These are phyloP conservation scores for Saraca asoca DNA, from an alignment of 331 rosid species.

Conservation along the genomic window DNA sequence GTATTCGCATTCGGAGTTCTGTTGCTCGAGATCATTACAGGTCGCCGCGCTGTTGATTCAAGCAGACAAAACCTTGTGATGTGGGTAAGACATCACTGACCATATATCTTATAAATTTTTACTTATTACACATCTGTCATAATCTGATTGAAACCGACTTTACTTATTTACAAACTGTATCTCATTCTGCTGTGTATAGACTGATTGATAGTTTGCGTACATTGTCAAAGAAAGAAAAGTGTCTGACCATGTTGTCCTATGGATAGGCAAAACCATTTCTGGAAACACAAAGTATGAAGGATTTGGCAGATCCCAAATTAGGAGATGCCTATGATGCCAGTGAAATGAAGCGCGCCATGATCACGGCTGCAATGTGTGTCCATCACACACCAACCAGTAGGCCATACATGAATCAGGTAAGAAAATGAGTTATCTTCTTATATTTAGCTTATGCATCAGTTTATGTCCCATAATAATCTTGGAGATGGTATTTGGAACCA, in stretches of 20 bases:
- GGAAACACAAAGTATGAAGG: slow-evolving; percentile 56
- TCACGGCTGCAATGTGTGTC: slow-evolving; percentile 74
- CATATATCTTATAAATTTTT: slow-evolving; percentile 2
- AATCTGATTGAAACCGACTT: no score
- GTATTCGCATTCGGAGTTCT: slow-evolving; percentile 88
- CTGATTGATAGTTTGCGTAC: no score
- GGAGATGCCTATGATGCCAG: slow-evolving; percentile 51
- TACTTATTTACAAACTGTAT: no score
- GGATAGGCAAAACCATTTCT: slow-evolving; percentile 84
- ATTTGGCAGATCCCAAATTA: slow-evolving; percentile 71
- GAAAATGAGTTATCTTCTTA: slow-evolving; percentile 4
- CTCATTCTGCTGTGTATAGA: not conserved
- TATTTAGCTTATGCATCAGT: not conserved
- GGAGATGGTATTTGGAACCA: slow-evolving; percentile 2
- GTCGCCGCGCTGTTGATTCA: slow-evolving; percentile 91
- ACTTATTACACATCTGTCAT: not conserved
- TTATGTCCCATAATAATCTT: not conserved
- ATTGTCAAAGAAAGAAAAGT: no score
- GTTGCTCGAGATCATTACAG: slow-evolving; percentile 84
- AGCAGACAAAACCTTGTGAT: slow-evolving; percentile 83
- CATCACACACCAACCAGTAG: slow-evolving; percentile 66
- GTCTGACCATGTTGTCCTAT: not conserved
- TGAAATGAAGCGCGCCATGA: slow-evolving; percentile 69
- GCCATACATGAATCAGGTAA: slow-evolving; percentile 77
- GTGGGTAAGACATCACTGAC: slow-evolving; percentile 59